Evolutionary conservation across 2,329 filamentous ascomycete genomes (phyloP), one percentile per base, ranked within the genome.

Genomic region (Cladosporium sp.): DNA sequence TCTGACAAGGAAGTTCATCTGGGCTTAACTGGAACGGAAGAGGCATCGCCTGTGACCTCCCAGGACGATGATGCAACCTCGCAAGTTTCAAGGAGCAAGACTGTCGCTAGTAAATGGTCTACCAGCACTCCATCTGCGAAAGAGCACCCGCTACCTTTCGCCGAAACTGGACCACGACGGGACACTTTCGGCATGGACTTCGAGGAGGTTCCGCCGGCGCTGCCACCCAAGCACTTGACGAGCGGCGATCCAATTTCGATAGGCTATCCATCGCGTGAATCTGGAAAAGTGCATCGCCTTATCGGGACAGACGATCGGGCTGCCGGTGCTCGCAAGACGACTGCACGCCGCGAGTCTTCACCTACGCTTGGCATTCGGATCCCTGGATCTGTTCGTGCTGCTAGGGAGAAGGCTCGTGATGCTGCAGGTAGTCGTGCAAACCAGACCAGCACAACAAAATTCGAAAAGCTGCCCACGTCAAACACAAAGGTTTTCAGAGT

Each of bases 41-140:
- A 9, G 9, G 45, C 49, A 19, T 51, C 39, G 11, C 39, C 34
- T 14, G n/a, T 9, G 37, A 54, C 30, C 34, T 39, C 5, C 57
- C 42, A 39, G 34, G 57, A 42, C 19, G 40, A 56, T 15, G 58
- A 58, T 34, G 28, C 40, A 11, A 25, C 28, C n/a, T 47, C 58
- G 8, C 59, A 52, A 17, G 30, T 55, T 5, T 42, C 55, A 7
- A 55, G 19, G 17, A 45, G 55, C 19, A 55, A 62, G 43, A 37
- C 59, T 15, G 47, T 54, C 15, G 45, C 59, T 6, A 70, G 68
- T 55, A 69, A 67, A 55, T 70, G 67, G 67, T 70, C 67, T 6
- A 55, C 59, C 42, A 68, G 66, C 57, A 68, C 66, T 14, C 60
- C 63, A 19, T 70, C 67, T 12, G 59, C 59, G 19, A 49, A 61